Evolutionary conservation across 192 early-diverging fungal species (phyloP).

Genomic region (Phlyctochytrium planicorne): DNA sequence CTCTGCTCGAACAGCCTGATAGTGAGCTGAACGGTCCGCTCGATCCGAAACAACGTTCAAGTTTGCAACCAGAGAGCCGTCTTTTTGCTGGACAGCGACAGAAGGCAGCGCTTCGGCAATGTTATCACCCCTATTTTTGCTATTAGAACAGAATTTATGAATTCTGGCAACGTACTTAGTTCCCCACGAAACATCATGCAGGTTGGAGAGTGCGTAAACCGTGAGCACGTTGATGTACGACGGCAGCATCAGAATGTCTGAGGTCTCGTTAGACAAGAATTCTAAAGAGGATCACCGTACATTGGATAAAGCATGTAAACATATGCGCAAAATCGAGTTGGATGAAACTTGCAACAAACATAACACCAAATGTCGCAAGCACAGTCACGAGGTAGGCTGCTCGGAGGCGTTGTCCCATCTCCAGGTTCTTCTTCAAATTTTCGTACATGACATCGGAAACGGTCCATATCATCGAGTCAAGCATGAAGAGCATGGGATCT

Average conservation of each 20-base stretch:
- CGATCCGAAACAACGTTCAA: conserved; percentile 63
- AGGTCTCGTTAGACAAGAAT: not conserved
- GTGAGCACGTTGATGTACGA: conserved; percentile 85
- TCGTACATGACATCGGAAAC: not conserved
- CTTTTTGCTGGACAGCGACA: conserved; percentile 67
- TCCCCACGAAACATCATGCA: conserved; percentile 95
- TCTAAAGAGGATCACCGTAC: conserved; percentile 10
- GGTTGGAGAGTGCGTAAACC: conserved; percentile 87
- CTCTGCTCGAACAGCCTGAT: conserved; percentile 49
- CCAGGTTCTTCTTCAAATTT: conserved; percentile 14
- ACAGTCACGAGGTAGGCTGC: conserved; percentile 61
- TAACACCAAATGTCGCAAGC: conserved; percentile 79
- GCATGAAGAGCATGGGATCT: conserved; percentile 41
- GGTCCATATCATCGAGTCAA: conserved; percentile 18
- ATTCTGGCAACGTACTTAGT: conserved; percentile 59
- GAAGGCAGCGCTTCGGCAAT: conserved; percentile 61
- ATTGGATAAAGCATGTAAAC: conserved; percentile 86
- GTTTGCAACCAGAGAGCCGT: conserved; percentile 64
- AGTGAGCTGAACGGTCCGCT: conserved; percentile 66
- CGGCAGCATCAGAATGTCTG: conserved; percentile 57
- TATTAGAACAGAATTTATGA: conserved; percentile 1
- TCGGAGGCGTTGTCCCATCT: not conserved
- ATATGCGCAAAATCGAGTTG: conserved; percentile 91
- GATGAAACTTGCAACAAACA: conserved; percentile 74
- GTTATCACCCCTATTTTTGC: conserved; percentile 60